Percentiles rank a stretch among this genome's conserved stretches.
Conservation (phyloP, 73 alveolate species). For the Paramecium primaurelia region DNA sequence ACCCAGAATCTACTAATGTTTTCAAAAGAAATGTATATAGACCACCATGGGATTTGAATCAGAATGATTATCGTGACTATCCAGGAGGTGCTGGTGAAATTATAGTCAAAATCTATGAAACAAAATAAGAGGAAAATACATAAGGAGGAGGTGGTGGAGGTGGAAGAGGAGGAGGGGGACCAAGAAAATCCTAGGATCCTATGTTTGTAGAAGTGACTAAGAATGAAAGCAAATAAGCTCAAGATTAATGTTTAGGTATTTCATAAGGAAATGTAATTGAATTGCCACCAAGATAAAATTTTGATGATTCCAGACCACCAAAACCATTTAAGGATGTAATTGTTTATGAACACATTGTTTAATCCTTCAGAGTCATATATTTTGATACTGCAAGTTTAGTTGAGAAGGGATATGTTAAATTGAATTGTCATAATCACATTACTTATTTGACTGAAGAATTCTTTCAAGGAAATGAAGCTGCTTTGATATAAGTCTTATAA, state of each 20-base stretch:
- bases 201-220: neutral
- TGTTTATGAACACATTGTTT: neutral
- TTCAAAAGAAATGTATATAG: neutral
- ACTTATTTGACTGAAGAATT: neutral
- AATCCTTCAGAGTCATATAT: neutral
- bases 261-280: conserved; percentile 23
- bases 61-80: conserved; percentile 11
- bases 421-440: neutral
- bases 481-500: neutral
- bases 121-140: neutral
- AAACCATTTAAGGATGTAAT: neutral
- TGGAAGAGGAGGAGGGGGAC: conserved; percentile 20
- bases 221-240: neutral
- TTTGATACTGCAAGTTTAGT: neutral
- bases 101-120: conserved; percentile 34
- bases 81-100: conserved; percentile 45
- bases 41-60: conserved; percentile 11
- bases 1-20: neutral
- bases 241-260: neutral
- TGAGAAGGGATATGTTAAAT: neutral
- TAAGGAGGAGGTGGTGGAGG: conserved; percentile 16
- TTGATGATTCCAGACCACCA: neutral
- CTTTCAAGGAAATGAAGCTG: neutral
- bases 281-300: neutral
- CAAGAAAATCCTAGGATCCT: neutral